Conservation (phyloP, 176 grass and related monocot genomes). For the Eremochloa ophiuroides region DNA sequence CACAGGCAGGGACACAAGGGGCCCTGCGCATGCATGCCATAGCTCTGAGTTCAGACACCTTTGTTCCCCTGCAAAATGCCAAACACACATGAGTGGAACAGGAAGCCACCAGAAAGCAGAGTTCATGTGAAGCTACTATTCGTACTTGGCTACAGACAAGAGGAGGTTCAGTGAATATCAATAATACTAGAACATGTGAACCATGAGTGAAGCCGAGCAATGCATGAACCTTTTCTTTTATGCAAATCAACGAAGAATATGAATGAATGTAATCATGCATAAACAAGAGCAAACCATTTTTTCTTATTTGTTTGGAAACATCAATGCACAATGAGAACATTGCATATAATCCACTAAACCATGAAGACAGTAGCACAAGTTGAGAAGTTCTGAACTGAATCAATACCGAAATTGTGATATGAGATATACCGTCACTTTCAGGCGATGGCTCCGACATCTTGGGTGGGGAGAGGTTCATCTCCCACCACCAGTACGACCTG, state of each 20-base stretch:
- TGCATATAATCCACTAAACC: not conserved
- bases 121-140: constrained; percentile 50
- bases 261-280: not conserved
- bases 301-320: not conserved
- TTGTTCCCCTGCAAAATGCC: constrained; percentile 78
- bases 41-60: constrained; percentile 96
- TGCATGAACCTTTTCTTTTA: not conserved
- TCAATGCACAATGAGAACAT: not conserved
- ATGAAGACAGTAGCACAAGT: not conserved
- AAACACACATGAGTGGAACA: constrained; percentile 50
- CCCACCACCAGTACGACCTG: not conserved
- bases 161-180: constrained; percentile 24
- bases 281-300: not conserved
- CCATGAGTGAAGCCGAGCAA: constrained; percentile 2
- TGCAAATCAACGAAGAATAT: not conserved
- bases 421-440: constrained; percentile 34
- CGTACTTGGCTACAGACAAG: constrained; percentile 32
- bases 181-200: constrained; percentile 30
- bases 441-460: constrained; percentile 35
- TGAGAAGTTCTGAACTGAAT: not conserved
- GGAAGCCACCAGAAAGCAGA: constrained; percentile 33
- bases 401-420: not conserved
- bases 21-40: constrained; percentile 98
- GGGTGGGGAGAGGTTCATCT: constrained; percentile 42
- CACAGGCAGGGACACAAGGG: constrained; percentile 84